Evolutionary conservation across 495 filamentous ascomycete species (phyloP), one percentile per base, ranked within the genome.

Genomic region (Podospora sp.): DNA sequence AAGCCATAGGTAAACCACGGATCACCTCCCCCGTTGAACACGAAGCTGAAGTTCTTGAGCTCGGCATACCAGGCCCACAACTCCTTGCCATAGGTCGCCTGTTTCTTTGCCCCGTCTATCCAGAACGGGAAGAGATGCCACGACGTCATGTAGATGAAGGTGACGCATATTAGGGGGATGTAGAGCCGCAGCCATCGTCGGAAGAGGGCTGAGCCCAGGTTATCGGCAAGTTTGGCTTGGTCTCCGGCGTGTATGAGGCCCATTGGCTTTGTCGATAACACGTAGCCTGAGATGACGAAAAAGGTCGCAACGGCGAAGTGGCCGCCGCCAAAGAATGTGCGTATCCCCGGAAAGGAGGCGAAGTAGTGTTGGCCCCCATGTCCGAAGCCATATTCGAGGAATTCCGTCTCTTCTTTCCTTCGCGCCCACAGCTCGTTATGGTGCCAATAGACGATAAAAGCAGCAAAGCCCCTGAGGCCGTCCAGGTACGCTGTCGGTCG

Each of bases 11-110:
- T 74, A 27, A 78, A 51, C 73, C 71, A 77, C 52, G 72, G 72
- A 8, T 79, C 79, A 16, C 77, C 80, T 46, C 69, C 68, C 49
- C n/a, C 62, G 62, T 82, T 76, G 69, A 84, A 87, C 40, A 87
- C 63, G 74, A 86, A 88, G 74, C 76, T 86, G 75, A 86, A 87
- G 71, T 85, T 84, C 73, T 87, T 88, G 73, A 87, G 75, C 68
- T 88, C 84, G 40, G 63, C 60, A 67, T 87, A 87, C 83, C 84
- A 87, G n/a, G 77, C 78, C 79, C 77, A 83, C 4, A 86, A 35
- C 71, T 86, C 84, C 16, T 75, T 76, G 18, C 68, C 25, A 65
- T 81, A 84, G 27, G 67, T 83, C 0, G 33, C 18, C 68, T 80
- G 61, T 20, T 69, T 66, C 25, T 76, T 68, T 0, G 74, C 70